Base-by-base conservation (phyloP, 768 basidiomycete genomes). In the Galerina marginata region DNA sequence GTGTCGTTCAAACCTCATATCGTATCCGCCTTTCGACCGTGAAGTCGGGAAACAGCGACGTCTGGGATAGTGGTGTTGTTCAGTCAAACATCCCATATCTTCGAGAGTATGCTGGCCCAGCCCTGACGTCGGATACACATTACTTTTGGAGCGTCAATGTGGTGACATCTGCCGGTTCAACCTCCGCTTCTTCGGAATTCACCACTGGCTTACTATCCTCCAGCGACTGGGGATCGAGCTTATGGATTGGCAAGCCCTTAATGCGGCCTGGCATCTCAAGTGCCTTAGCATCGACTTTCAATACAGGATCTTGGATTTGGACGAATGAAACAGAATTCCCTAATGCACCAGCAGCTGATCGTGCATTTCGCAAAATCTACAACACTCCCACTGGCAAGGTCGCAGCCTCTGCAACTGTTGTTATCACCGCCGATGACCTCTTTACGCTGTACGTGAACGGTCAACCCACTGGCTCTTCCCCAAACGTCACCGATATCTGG, bases 351-450 rank as follows among this genome's bases (percentile, higher is more conserved):
- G 10, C 69, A 7, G 69, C 63, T n/a, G 67, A 67, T 25, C 61
- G 69, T n/a, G 75, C 68, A 9, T 71, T 76, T 53, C 72, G 75
- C n/a, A 69, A 69, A 48, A 71, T 69, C 0, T 71, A 64, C 58
- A 42, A 60, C 1, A 43, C 71, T 0, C 72, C 73, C 0, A 58
- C 23, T 12, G 70, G 71, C 7, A 73, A 72, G 55, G 60, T 55
- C 0, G 59, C 71, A 2, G 55, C 52, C 6, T 65, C 55, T 33
- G 71, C 71, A 0, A 52, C 57, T 3, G 54, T 75, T 7, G 54
- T 74, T 2, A 65, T 70, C 23, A 69, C 72, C 4, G 70, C 67
- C 6, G 74, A 74, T 55, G 65, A 74, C 55, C 67, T 58, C 47
- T 74, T 70, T 51, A 64, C 71, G 2, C 58, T 76, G 6, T 75